Conservation (phyloP, 805 yeast species). For the Candida boleticola region DNA sequence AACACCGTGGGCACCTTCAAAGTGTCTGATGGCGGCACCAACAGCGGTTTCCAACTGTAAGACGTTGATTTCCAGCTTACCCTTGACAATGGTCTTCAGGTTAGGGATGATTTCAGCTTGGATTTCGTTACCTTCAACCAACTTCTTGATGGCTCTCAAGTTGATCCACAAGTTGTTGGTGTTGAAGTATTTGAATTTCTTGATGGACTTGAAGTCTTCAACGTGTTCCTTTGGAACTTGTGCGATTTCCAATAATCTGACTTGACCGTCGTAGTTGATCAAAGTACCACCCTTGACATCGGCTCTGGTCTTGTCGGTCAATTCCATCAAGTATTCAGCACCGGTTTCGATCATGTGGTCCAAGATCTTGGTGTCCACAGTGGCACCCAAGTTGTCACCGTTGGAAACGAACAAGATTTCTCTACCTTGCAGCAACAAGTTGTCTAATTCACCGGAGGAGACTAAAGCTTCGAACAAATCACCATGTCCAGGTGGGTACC, state of each 20-base stretch:
- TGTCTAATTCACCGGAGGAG: slow-evolving; percentile 88
- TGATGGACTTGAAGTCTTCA: slow-evolving; percentile 96
- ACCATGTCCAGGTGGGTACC: slow-evolving; percentile 99
- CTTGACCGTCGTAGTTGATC: slow-evolving; percentile 92
- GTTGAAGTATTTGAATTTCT: slow-evolving; percentile 97
- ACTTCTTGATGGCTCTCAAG: slow-evolving; percentile 88
- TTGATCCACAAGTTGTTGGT: slow-evolving; percentile 98
- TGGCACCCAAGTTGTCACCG: slow-evolving; percentile 98
- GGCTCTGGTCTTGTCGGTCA: slow-evolving; percentile 98
- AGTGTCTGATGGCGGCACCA: slow-evolving; percentile 98
- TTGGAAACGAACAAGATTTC: slow-evolving; percentile 94
- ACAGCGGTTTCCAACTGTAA: slow-evolving; percentile 97
- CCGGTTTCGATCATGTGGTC: slow-evolving; percentile 90
- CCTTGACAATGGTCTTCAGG: slow-evolving; percentile 75
- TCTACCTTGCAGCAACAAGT: slow-evolving; percentile 86
- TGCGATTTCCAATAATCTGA: slow-evolving; percentile 91
- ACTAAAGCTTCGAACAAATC: slow-evolving; percentile 90
- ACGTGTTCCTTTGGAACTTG: slow-evolving; percentile 98
- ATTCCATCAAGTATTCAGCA: slow-evolving; percentile 96
- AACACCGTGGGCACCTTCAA: slow-evolving; percentile 93
- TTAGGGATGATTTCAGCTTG: slow-evolving; percentile 96
- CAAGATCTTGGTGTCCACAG: slow-evolving; percentile 87
- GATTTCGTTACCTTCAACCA: slow-evolving; percentile 79
- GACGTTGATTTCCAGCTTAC: slow-evolving; percentile 77
- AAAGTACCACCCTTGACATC: slow-evolving; percentile 99